Evolutionary conservation across 768 basidiomycete species (phyloP).

Genomic region (Tulasnella sp.): DNA sequence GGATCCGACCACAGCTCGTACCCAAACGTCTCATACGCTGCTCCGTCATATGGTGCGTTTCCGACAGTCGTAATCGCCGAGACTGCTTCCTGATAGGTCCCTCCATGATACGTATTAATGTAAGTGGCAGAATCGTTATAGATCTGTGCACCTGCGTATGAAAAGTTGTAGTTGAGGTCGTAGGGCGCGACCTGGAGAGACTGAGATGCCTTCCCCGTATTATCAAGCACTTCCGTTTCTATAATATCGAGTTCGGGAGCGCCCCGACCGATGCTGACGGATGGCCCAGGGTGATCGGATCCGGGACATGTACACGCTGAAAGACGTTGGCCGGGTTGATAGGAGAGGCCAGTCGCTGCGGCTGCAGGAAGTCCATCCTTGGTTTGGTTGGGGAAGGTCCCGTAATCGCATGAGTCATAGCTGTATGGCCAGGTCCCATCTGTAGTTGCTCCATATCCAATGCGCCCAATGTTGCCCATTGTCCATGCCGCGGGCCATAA

Average conservation of each 20-base stretch:
- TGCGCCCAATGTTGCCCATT: conserved; percentile 49
- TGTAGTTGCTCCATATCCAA: conserved; percentile 83
- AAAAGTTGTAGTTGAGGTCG: conserved; percentile 55
- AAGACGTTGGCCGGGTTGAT: conserved; percentile 74
- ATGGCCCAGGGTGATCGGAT: conserved; percentile 83
- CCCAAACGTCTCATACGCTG: conserved; percentile 50
- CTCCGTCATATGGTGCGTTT: conserved; percentile 44
- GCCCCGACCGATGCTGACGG: conserved; percentile 48
- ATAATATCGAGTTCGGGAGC: conserved; percentile 91
- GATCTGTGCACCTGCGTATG: conserved; percentile 42
- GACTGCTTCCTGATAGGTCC: conserved; percentile 54
- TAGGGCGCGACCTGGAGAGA: conserved; percentile 74
- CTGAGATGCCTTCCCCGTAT: conserved; percentile 54
- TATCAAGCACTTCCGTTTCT: conserved; percentile 64
- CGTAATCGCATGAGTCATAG: conserved; percentile 75
- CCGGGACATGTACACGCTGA: conserved; percentile 83
- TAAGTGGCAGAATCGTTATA: conserved; percentile 41
- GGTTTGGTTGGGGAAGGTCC: conserved; percentile 75
- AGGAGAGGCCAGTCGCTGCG: conserved; percentile 50
- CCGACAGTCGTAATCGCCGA: conserved; percentile 53
- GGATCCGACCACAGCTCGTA: conserved; percentile 77
- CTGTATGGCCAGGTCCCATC: conserved; percentile 80
- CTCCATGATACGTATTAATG: conserved; percentile 46
- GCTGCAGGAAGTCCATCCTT: conserved; percentile 48
- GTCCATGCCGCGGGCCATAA: conserved; percentile 71